Percentiles rank a stretch among this genome's conserved stretches.
Evolutionary conservation across 768 basidiomycete species (phyloP).

Genomic region (Suillus placidus): DNA sequence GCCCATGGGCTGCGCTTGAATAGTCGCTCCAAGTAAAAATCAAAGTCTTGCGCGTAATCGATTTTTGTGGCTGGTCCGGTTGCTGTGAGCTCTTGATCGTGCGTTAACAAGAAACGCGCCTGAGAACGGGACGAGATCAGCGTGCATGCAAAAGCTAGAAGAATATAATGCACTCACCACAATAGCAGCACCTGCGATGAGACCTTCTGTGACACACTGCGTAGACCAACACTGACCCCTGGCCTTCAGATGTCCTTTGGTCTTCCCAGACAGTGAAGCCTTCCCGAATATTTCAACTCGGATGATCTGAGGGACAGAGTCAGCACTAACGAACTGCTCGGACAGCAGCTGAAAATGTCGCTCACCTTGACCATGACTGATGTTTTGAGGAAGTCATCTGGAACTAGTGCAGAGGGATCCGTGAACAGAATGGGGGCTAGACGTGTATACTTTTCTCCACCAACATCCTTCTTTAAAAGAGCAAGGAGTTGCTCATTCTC

Average conservation of each 20-base stretch:
- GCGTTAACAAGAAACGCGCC: too few relatives aligned
- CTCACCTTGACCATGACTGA: not conserved
- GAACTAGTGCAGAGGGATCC: not conserved
- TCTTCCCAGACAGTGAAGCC: slow-evolving; percentile 1
- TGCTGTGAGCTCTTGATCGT: too few relatives aligned
- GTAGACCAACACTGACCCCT: slow-evolving; percentile 7
- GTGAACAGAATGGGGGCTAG: slow-evolving; percentile 4
- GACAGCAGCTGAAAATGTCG: not conserved
- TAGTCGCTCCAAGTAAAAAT: slow-evolving; percentile 9
- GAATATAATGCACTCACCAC: not conserved
- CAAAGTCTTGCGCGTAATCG: not conserved
- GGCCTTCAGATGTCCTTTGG: not conserved
- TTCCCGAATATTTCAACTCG: not conserved
- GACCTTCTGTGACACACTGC: slow-evolving; percentile 1
- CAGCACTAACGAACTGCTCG: not conserved
- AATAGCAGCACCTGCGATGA: not conserved
- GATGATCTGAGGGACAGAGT: not conserved
- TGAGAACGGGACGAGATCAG: too few relatives aligned
- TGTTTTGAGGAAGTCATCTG: not conserved
- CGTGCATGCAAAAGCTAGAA: not conserved
- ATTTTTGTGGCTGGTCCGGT: not conserved
- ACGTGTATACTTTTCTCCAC: not conserved
- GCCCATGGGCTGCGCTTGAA: slow-evolving; percentile 7
- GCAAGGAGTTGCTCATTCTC: not conserved
- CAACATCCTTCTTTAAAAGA: not conserved